Conservation (phyloP, 345 rosid species). For the Aquilaria sinensis region DNA sequence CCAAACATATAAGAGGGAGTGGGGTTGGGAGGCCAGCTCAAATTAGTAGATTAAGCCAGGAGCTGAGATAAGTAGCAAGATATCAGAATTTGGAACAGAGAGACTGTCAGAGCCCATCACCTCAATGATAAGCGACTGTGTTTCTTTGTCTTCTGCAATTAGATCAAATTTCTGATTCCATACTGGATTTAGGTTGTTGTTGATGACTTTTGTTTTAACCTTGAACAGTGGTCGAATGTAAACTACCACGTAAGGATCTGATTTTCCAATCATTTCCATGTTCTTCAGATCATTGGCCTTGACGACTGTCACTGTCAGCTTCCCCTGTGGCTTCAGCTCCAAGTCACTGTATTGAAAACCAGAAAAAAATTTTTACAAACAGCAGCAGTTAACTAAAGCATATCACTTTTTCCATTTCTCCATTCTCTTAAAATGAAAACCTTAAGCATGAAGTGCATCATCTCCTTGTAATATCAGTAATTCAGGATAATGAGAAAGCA, state of each 20-base stretch:
- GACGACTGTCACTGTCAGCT: constrained; percentile 47
- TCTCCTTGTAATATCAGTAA: too few relatives aligned
- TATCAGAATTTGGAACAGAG: neutral
- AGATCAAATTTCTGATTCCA: constrained; percentile 77
- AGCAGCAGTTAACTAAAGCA: too few relatives aligned
- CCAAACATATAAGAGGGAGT: too few relatives aligned
- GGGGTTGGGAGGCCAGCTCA: too few relatives aligned
- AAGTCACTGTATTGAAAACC: constrained; percentile 56
- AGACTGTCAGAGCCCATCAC: constrained; percentile 21
- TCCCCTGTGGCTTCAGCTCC: constrained; percentile 96
- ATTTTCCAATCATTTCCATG: constrained; percentile 92
- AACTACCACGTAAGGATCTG: constrained; percentile 82
- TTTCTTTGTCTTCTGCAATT: constrained; percentile 96
- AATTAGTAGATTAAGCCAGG: too few relatives aligned
- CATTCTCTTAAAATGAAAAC: too few relatives aligned
- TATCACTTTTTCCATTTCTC: too few relatives aligned
- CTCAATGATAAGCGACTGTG: constrained; percentile 73
- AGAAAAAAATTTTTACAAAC: neutral
- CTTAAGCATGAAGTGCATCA: too few relatives aligned
- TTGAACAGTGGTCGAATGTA: constrained; percentile 71
- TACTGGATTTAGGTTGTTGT: constrained; percentile 81
- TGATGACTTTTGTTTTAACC: constrained; percentile 70
- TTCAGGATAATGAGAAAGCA: too few relatives aligned
- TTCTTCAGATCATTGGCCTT: constrained; percentile 85
- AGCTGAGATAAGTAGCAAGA: neutral